phyloP scores from a whole-genome alignment of 371 early-diverging fungal genomes.

The Mortierella sp. region DNA sequence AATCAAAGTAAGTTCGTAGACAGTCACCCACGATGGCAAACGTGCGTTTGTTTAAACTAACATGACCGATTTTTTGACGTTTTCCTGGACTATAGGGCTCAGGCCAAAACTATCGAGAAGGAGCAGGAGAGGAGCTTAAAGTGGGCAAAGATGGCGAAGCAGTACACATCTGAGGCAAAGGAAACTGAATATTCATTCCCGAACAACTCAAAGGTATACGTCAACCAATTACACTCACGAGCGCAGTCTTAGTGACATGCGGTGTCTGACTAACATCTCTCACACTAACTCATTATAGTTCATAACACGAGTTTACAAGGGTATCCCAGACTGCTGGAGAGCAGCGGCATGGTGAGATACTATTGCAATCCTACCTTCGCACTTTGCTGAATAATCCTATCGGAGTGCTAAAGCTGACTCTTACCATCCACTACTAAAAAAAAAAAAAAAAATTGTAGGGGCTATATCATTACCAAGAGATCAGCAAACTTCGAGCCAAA shows the following conservation, averaged over 20 bases:
- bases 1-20: constrained; percentile 37
- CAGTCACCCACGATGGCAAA: constrained; percentile 23
- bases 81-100: constrained; percentile 15
- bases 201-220: constrained; percentile 59
- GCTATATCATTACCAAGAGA: constrained; percentile 56
- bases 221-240: neutral
- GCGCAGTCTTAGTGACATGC: neutral
- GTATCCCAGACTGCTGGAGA: constrained; percentile 77
- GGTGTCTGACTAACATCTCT: neutral
- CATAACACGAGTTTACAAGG: constrained; percentile 68
- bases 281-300: constrained; percentile 50
- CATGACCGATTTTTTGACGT: neutral
- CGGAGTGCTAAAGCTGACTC: too few species aligned
- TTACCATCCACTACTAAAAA: neutral
- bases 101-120: constrained; percentile 26
- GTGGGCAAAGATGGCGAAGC: constrained; percentile 70
- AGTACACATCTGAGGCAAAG: constrained; percentile 49
- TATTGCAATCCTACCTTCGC: neutral
- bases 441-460: constrained; percentile 39
- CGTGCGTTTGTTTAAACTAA: neutral
- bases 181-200: constrained; percentile 60
- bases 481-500: constrained; percentile 33
- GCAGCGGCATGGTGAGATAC: constrained; percentile 68
- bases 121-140: constrained; percentile 56
- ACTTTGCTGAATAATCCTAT: too few species aligned